Base-by-base conservation (phyloP, 805 yeast species). In the Cyberlindnera japonica region DNA sequence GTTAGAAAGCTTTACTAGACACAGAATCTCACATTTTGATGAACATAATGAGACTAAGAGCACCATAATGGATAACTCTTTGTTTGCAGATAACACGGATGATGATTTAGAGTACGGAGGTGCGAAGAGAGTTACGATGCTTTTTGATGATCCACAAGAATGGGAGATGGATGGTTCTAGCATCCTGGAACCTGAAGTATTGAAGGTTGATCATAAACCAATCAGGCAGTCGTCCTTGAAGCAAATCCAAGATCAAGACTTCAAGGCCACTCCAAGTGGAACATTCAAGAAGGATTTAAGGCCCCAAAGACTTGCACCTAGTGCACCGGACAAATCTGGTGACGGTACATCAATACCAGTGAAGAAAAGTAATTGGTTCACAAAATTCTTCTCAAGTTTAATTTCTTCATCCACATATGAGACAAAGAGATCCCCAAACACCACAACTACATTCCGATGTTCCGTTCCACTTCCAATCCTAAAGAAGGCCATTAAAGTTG, bases 311-410 rank as follows among this genome's bases (percentile, higher is more conserved):
- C 45, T 35, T 17, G 55, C 60, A 10, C 57, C 61, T 29, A 30
- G 32, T 24, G 50, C 51, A 17, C 55, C 58, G 42, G 45, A 38
- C 27, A 44, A 37, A n/a, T 17, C 23, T 30, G 23, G 40, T 18
- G 41, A 41, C 25, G 14, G 34, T 12, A 31, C 44, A 31, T 55
- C 63, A 4, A 51, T 19, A 14, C 51, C 47, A 40, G 50, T 28
- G 33, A 55, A 45, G 51, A 61, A 59, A 30, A 55, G 57, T 33
- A 61, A 59, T 39, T 61, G 65, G 65, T 68, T 69, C 44, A 66
- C 75, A 3, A 62, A 62, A 38, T 58, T 68, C 29, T 63, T 70
- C 6, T 36, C 50, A 12, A 54, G 57, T 23, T 42, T 59, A 39
- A 48, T 53, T 21, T 48, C 54, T 5, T 37, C 28, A 25, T 12